phyloP scores from a whole-genome alignment of 108 stramenopile genomes.

The Cyclotella sp. region DNA sequence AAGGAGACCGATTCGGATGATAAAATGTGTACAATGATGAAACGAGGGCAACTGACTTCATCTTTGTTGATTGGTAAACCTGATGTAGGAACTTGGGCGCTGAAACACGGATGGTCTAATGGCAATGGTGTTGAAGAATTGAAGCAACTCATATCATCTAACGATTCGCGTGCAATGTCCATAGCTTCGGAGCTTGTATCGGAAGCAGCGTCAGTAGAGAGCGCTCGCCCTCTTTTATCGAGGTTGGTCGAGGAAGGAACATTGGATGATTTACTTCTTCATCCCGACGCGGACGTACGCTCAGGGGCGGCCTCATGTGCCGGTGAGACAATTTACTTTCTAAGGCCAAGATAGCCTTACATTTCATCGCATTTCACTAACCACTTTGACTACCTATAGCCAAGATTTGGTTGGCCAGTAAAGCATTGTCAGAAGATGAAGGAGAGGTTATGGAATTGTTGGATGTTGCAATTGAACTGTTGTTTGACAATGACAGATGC shows the following conservation, averaged over 20 bases:
- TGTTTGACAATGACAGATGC: slow-evolving; percentile 63
- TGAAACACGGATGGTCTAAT: slow-evolving; percentile 70
- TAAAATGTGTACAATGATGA: slow-evolving; percentile 56
- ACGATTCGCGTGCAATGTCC: slow-evolving; percentile 72
- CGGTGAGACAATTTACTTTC: no score
- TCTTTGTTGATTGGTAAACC: slow-evolving; percentile 71
- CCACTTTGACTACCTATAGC: slow-evolving; percentile 25
- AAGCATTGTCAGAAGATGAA: slow-evolving; percentile 63
- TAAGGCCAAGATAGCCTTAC: no score
- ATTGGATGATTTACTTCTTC: slow-evolving; percentile 61
- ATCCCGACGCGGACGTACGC: slow-evolving; percentile 73
- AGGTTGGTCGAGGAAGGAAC: slow-evolving; percentile 59
- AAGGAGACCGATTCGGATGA: slow-evolving; percentile 32
- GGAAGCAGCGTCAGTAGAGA: slow-evolving; percentile 77
- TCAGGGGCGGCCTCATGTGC: slow-evolving; percentile 85
- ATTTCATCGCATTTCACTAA: no score
- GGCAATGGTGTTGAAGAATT: slow-evolving; percentile 50
- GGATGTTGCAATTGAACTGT: slow-evolving; percentile 77
- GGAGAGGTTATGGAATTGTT: slow-evolving; percentile 77
- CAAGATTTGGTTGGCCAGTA: slow-evolving; percentile 83
- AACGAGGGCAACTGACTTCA: slow-evolving; percentile 68
- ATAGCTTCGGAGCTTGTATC: slow-evolving; percentile 85
- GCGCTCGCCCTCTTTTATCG: slow-evolving; percentile 61
- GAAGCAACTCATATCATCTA: slow-evolving; percentile 59
- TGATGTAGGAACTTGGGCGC: slow-evolving; percentile 76